Conservation (phyloP, 345 rosid genomes). For the Populus euphratica region DNA sequence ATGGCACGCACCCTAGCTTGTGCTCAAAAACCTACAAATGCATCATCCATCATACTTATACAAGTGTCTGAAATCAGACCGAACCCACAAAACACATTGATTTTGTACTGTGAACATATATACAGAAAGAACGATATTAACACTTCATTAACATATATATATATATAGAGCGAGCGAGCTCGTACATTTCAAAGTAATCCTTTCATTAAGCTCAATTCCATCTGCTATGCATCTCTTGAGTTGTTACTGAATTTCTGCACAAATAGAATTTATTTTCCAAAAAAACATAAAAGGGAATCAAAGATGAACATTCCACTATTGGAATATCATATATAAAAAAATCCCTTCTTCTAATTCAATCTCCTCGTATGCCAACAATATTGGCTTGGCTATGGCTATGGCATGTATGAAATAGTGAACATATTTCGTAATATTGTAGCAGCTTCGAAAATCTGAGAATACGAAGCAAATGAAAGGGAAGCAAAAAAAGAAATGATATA, state of each 20-base stretch:
- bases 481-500: background rate
- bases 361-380: background rate
- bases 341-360: background rate
- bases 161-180: background rate
- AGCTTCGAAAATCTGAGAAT: background rate
- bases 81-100: background rate
- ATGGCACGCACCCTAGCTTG: background rate
- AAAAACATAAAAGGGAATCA: no score
- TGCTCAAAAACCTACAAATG: slow-evolving; percentile 1
- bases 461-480: background rate
- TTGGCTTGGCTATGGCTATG: background rate
- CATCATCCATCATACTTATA: background rate
- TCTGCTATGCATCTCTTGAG: background rate
- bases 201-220: background rate
- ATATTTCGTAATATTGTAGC: background rate
- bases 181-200: background rate
- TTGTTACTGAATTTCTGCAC: no score
- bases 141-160: background rate
- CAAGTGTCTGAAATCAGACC: background rate
- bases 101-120: background rate
- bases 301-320: no score
- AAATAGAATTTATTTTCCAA: no score
- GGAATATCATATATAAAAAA: no score
- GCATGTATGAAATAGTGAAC: background rate
- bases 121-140: no score